A percentile compares a stretch with the other conserved stretches of the same genome.
Conservation (phyloP, 1,284 basidiomycete genomes). For the Ganoderma sp. region DNA sequence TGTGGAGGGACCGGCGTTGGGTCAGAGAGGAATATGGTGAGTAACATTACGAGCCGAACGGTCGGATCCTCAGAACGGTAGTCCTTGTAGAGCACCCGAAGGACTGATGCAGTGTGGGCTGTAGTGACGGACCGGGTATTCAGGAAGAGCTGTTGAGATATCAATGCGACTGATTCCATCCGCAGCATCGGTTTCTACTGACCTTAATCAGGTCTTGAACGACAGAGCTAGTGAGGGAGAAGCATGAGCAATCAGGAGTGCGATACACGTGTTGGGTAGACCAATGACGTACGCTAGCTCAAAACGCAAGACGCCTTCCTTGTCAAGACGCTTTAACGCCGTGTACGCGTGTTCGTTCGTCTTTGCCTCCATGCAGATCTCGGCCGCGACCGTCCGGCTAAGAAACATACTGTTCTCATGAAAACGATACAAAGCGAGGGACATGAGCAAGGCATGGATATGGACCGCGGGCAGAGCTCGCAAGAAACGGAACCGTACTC, state of each 20-base stretch:
- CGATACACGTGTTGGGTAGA: constrained; percentile 21
- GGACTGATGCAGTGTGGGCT: constrained; percentile 52
- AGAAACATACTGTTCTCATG: constrained; percentile 67
- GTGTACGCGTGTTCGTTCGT: constrained; percentile 68
- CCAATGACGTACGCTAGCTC: constrained; percentile 51
- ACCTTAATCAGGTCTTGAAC: constrained; percentile 70
- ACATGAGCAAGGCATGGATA: constrained; percentile 27
- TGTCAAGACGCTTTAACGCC: constrained; percentile 68
- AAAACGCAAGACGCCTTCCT: constrained; percentile 64
- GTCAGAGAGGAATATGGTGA: constrained; percentile 63
- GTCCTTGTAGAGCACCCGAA: constrained; percentile 66
- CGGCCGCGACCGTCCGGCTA: constrained; percentile 76
- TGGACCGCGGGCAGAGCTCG: constrained; percentile 11
- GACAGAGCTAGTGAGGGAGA: constrained; percentile 47
- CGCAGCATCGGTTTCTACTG: constrained; percentile 13
- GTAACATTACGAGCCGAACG: constrained; percentile 70
- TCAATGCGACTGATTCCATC: neutral
- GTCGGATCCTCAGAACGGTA: constrained; percentile 63
- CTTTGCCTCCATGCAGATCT: constrained; percentile 79
- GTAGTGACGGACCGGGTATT: constrained; percentile 68
- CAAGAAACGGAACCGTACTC: constrained; percentile 50
- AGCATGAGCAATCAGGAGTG: constrained; percentile 13
- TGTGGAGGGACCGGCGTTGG: constrained; percentile 44
- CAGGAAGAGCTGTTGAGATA: constrained; percentile 59
- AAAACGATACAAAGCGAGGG: constrained; percentile 4